Evolutionary conservation across 495 filamentous ascomycete genomes (phyloP).

Genomic region (Barbatosphaeria neglecta): DNA sequence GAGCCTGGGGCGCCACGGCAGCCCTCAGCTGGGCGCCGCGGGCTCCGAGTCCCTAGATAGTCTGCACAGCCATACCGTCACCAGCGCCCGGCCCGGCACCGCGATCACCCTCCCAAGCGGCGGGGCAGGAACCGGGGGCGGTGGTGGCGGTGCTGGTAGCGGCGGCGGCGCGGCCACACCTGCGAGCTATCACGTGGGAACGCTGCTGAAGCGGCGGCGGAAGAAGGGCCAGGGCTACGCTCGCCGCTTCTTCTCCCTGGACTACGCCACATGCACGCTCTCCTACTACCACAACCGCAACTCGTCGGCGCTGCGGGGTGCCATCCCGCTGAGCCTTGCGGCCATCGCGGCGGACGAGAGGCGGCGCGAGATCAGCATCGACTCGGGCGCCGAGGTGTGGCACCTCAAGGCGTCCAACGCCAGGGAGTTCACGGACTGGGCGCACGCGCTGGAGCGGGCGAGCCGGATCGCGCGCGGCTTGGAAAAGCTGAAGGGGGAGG

Average conservation of each 20-base stretch:
- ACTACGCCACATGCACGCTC: constrained; percentile 80
- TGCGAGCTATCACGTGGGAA: constrained; percentile 58
- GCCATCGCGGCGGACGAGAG: constrained; percentile 80
- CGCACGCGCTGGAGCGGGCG: constrained; percentile 69
- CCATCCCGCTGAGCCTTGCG: constrained; percentile 83
- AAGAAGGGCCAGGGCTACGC: constrained; percentile 93
- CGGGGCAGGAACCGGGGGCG: background rate
- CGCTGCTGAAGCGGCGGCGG: constrained; percentile 75
- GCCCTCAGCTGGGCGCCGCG: constrained; percentile 22
- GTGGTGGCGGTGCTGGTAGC: constrained; percentile 13
- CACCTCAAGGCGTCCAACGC: constrained; percentile 76
- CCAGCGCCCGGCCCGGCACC: constrained; percentile 13
- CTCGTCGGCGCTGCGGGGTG: constrained; percentile 78
- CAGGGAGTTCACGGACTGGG: constrained; percentile 81
- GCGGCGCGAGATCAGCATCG: constrained; percentile 84
- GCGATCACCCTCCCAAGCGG: constrained; percentile 10
- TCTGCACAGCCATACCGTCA: constrained; percentile 34
- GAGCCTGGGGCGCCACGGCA: constrained; percentile 32
- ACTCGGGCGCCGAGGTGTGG: constrained; percentile 95
- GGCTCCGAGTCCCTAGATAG: constrained; percentile 44
- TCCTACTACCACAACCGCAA: constrained; percentile 93
- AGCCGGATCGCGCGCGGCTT: constrained; percentile 42
- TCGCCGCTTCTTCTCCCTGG: constrained; percentile 84
- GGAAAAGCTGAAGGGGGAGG: constrained; percentile 22
- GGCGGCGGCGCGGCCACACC: constrained; percentile 17